Evolutionary conservation across 352 stramenopile species (phyloP), one percentile per base, ranked within the genome.

Genomic region (Globisporangium lucens): DNA sequence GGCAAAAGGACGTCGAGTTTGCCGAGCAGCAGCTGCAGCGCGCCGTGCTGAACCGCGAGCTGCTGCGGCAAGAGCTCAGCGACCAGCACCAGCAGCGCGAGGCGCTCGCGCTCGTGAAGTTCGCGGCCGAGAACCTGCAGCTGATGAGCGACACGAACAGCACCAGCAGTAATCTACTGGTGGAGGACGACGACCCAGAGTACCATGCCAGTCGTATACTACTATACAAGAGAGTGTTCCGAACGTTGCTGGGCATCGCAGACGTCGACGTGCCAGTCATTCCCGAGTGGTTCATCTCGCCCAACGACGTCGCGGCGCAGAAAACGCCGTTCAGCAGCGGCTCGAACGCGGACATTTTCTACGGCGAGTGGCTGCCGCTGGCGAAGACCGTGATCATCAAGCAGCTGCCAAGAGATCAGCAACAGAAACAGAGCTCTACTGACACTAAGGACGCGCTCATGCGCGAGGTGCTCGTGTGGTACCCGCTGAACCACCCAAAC

Each of bases 51-150:
- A 65, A 69, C 53, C 33, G 56, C 8, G 69, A 74, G 12, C 35
- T 56, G 27, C 61, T 81, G n/a, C 70, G 63, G 3, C 55, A 56
- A 20, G 75, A 79, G 59, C 65, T 81, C 15, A 22, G 55, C 13
- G 67, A 51, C 15, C 57, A 43, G 5, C 49, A 61, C 2, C 60
- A 29, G 0, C 75, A 79, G 52, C 61, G 52, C 1, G 70, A 77
- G 38, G 74, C 84, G 61, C 75, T 90, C 15, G 82, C 82, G 10
- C 74, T 88, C 33, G 70, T 91, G 13, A 87, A 82, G 47, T 80
- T 76, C 57, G 76, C 83, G 0, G 77, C 83, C 22, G 75, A 84
- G 57, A 75, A 77, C 33, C 62, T 75, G 30, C 68, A 74, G 61
- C 22, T 49, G 10, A 41, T 49, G 12, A 43, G 10, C 10, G 65